phyloP scores from a whole-genome alignment of 1,284 basidiomycete genomes.

The Paramarasmius palmivorus region DNA sequence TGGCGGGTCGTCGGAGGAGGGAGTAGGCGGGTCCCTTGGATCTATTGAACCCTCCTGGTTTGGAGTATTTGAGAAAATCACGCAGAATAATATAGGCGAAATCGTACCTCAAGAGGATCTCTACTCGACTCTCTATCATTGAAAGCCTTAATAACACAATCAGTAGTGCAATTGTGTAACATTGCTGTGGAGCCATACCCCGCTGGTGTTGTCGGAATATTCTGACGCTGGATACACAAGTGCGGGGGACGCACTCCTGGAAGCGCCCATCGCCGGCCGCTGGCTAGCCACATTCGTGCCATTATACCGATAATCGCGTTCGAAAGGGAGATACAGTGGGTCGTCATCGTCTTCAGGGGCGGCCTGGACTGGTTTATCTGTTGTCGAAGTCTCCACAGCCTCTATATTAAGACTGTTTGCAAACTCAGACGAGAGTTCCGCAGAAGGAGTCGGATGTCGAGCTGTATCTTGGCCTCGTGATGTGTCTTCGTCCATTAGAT shows the following conservation, averaged over 20 bases:
- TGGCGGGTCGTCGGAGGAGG: background rate
- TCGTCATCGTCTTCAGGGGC: background rate
- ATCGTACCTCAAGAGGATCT: too few species aligned
- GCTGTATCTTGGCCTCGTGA: background rate
- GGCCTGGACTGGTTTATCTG: too few species aligned
- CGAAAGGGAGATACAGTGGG: background rate
- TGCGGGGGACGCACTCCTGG: background rate
- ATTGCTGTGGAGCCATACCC: background rate
- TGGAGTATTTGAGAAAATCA: background rate
- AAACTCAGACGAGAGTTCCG: background rate
- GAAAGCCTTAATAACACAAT: background rate
- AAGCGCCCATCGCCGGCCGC: too few species aligned
- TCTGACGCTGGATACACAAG: background rate
- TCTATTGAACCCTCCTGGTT: too few species aligned
- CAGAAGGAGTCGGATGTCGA: background rate
- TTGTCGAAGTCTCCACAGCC: too few species aligned
- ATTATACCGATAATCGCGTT: background rate
- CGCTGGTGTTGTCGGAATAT: background rate
- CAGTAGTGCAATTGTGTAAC: background rate
- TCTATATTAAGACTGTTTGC: background rate
- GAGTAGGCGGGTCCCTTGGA: background rate
- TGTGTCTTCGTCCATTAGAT: background rate
- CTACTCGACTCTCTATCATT: too few species aligned
- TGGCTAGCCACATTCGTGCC: background rate
- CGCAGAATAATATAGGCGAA: background rate